Base-by-base conservation (phyloP, 805 yeast species). In the Yarrowia deformans region DNA sequence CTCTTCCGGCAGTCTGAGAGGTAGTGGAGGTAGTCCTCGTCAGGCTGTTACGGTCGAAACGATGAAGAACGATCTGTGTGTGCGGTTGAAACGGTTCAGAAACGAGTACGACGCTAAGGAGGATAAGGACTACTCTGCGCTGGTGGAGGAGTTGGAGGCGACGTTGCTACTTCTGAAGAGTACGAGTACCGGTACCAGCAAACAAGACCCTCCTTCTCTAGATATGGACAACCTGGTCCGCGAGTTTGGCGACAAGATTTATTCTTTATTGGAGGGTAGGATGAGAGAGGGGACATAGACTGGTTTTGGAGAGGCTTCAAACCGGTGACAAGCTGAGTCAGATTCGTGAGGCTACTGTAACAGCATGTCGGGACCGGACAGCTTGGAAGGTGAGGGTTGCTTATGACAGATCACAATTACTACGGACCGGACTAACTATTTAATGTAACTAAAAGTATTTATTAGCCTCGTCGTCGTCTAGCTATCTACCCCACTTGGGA, bases 201-300 rank as follows among this genome's bases (percentile, higher is more conserved):
- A n/a, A n/a, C n/a, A n/a, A n/a, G n/a, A n/a, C n/a, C n/a, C n/a
- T n/a, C n/a, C n/a, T n/a, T n/a, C 45, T 8, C 16, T n/a, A 2
- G 68, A 52, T 5, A 50, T 60, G 34, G 66, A 60, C 8, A 34
- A 19, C 8, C 18, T 63, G 56, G 68, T 48, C 7, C 55, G 68
- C 12, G 68, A 63, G 37, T 48, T 63, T 63, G 68, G 68, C 1
- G 68, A 63, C 68, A 63, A 63, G 48, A 63, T 63, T 23, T 63
- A 34, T 49, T 60, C 66, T 3, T 29, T 60, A 40, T 32, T 60
- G 16, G 52, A 40, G 46, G 66, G 45, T 32, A 60, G 19, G n/a
- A 8, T 60, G 66, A 60, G 42, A 34, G 18, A 6, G 52, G 10
- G n/a, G 19, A 18, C 19, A 35, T 10, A n/a, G n/a, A n/a, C n/a